Evolutionary conservation across 1,284 basidiomycete genomes (phyloP).

Genomic region (Ganoderma resinaceum): DNA sequence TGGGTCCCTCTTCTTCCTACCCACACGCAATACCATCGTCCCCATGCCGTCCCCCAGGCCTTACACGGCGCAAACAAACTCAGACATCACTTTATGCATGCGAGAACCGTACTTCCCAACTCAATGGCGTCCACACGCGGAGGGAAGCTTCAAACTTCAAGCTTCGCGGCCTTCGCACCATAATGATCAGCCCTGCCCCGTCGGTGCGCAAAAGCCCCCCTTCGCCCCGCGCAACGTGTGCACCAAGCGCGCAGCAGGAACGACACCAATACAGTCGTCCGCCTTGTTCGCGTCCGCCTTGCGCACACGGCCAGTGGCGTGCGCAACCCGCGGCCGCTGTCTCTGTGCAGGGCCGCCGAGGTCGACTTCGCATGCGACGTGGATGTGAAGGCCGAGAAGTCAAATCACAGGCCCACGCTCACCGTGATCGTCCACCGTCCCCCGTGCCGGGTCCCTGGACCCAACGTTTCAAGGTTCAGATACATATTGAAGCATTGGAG

Average conservation of each 20-base stretch:
- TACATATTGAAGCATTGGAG: not conserved
- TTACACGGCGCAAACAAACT: not conserved
- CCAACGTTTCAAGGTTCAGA: not conserved
- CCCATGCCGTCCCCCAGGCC: not conserved
- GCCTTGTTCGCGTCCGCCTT: constrained; percentile 1
- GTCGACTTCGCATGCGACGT: too few relatives aligned
- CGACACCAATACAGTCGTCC: not conserved
- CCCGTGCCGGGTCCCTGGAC: not conserved
- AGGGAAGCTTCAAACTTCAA: not conserved
- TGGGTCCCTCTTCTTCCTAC: too few relatives aligned
- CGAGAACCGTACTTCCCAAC: not conserved
- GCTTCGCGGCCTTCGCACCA: not conserved
- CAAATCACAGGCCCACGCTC: not conserved
- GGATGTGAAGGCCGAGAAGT: too few relatives aligned
- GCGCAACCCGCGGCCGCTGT: not conserved
- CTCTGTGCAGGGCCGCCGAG: not conserved
- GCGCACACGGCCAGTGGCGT: not conserved
- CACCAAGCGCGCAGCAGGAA: not conserved
- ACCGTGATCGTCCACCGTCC: not conserved
- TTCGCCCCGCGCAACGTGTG: not conserved
- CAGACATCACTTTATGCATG: not conserved
- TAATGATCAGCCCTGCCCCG: not conserved
- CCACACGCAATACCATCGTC: not conserved
- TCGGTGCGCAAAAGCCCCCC: not conserved
- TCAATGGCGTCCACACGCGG: not conserved